These are phyloP conservation scores for Aspergillus sp. DNA, from an alignment of 2,329 filamentous ascomycete species.

Conservation along the genomic window DNA sequence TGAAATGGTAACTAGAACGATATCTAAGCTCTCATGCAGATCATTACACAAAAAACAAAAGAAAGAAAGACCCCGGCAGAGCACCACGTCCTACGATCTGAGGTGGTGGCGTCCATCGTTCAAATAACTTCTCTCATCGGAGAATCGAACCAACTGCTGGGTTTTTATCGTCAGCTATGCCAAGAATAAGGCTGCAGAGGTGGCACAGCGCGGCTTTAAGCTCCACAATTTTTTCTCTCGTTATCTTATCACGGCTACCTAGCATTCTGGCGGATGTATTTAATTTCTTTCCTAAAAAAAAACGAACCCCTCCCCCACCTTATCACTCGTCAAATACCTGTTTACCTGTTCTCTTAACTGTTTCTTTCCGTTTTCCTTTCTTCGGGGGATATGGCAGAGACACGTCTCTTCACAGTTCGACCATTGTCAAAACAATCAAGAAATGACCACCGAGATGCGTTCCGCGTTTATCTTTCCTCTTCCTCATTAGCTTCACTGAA, in stretches of 20 bases:
- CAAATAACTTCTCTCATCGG: neutral
- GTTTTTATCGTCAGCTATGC: neutral
- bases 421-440: conserved; percentile 51
- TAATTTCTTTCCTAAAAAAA: neutral
- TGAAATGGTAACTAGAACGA: no score
- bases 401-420: conserved; percentile 52
- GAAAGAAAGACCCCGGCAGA: no score
- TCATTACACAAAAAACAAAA: no score
- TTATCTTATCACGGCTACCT: neutral
- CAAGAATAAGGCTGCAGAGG: neutral
- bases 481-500: conserved; percentile 57
- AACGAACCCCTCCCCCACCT: neutral
- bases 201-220: neutral
- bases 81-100: no score
- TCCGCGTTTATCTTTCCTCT: conserved; percentile 58
- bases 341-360: neutral
- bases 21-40: no score
- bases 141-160: no score
- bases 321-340: neutral
- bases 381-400: conserved; percentile 33
- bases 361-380: neutral
- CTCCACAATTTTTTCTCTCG: neutral
- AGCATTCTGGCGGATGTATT: neutral
- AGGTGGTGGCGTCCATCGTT: no score
- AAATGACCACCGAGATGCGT: conserved; percentile 55